Conservation (phyloP, 1,284 basidiomycete genomes). For the Ganoderma boninense region DNA sequence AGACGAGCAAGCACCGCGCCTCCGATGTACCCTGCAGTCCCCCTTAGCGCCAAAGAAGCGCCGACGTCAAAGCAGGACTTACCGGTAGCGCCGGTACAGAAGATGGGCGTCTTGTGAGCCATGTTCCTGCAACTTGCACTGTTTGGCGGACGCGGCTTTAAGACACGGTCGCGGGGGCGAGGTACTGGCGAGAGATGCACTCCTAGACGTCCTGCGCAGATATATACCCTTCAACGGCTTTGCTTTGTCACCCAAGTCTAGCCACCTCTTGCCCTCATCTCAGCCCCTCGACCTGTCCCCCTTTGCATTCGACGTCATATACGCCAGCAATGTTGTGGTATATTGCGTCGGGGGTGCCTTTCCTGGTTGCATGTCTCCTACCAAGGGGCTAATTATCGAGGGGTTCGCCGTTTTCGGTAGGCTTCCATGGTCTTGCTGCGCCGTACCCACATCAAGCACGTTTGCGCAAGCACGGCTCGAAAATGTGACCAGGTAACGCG, state of each 20-base stretch:
- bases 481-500: neutral
- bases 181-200: neutral
- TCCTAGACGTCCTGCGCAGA: neutral
- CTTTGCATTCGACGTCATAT: neutral
- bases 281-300: neutral
- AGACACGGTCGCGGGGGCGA: neutral
- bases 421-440: neutral
- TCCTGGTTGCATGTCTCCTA: too few species aligned
- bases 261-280: neutral
- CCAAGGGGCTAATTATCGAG: neutral
- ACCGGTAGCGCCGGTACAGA: conserved; percentile 37
- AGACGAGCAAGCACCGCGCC: conserved; percentile 37
- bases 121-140: neutral
- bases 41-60: neutral
- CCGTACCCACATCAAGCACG: neutral
- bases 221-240: neutral
- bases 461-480: neutral
- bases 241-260: neutral
- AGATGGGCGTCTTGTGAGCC: conserved; percentile 25
- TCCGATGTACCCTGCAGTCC: conserved; percentile 39
- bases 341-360: too few species aligned
- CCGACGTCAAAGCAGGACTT: conserved; percentile 1
- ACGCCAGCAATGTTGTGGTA: neutral
- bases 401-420: neutral
- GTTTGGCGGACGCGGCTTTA: neutral